Base-by-base conservation (phyloP, 352 stramenopile species). In the Phytopythium delawarense region DNA sequence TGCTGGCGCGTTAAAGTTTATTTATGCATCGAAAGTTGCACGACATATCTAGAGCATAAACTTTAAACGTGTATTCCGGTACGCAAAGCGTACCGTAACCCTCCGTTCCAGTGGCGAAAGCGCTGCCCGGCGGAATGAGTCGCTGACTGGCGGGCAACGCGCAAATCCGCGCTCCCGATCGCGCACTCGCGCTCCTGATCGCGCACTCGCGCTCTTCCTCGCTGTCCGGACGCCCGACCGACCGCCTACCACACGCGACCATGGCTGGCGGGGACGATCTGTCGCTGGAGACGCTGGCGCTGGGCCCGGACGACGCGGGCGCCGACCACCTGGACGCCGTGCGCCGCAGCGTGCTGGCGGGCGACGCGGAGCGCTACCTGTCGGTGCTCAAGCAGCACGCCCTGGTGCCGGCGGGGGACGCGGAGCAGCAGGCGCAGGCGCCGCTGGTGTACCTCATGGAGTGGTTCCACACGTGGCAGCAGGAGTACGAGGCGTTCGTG, bases 401-500 rank as follows among this genome's bases (percentile, higher is more conserved):
- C 35, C 61, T 76, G 57, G 55, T 79, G 16, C 57, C 59, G 4
- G 54, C 61, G 13, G 62, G 78, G 48, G 35, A 40, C 12, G 60
- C 63, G n/a, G n/a, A n/a, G n/a, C n/a, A n/a, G 15, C 72, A 69
- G 20, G 57, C 72, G 51, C 57, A 70, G 34, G 70, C 70, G 45
- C 81, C 79, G 54, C 71, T 93, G 21, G 68, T 87, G 52, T 88
- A 75, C 61, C 72, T 94, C 60, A 92, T 94, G 86, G 73, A 94
- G 53, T 94, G 81, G 80, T 82, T 94, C 66, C 81, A 94, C 72
- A 81, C 75, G 57, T 94, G 86, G 86, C 86, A 94, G 66, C 86
- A 91, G 59, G 81, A 94, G 71, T 94, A 92, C 73, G 84, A 94
- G 59, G 78, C 81, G 37, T 89, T 91, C 52, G 78, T 86, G 59